Conservation (phyloP, 2,329 filamentous ascomycete species). For the Cladosporium velox region DNA sequence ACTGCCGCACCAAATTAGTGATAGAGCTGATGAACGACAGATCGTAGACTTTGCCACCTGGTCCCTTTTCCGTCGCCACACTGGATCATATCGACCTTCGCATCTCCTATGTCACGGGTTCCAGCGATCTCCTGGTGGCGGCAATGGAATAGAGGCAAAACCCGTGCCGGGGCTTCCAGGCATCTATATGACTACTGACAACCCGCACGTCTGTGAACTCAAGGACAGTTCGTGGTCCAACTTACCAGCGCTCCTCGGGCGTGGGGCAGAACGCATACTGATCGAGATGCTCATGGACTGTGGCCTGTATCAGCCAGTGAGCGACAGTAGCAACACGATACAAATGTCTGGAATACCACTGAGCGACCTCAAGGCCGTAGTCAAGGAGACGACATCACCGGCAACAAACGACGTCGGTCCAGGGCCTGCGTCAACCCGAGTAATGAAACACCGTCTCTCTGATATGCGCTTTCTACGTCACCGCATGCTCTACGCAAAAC, state of each 20-base stretch:
- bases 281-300: conserved; percentile 74
- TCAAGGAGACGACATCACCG: neutral
- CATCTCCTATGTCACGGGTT: conserved; percentile 87
- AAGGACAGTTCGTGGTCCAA: conserved; percentile 74
- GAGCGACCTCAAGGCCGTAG: conserved; percentile 43
- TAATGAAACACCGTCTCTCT: conserved; percentile 23
- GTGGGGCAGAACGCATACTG: conserved; percentile 75
- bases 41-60: conserved; percentile 62
- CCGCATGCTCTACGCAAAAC: conserved; percentile 82
- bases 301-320: conserved; percentile 69
- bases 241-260: conserved; percentile 72
- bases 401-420: neutral
- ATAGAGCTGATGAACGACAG: conserved; percentile 36
- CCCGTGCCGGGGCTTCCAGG: conserved; percentile 62
- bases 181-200: conserved; percentile 64
- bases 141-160: conserved; percentile 36
- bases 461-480: conserved; percentile 74
- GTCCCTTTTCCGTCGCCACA: conserved; percentile 67
- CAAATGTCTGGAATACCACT: conserved; percentile 76
- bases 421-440: no score
- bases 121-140: conserved; percentile 50
- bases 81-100: conserved; percentile 56
- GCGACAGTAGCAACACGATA: conserved; percentile 65
- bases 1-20: conserved; percentile 13
- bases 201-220: conserved; percentile 68